Conservation (phyloP, 1,284 basidiomycete species). For the Bjerkandera adusta region DNA sequence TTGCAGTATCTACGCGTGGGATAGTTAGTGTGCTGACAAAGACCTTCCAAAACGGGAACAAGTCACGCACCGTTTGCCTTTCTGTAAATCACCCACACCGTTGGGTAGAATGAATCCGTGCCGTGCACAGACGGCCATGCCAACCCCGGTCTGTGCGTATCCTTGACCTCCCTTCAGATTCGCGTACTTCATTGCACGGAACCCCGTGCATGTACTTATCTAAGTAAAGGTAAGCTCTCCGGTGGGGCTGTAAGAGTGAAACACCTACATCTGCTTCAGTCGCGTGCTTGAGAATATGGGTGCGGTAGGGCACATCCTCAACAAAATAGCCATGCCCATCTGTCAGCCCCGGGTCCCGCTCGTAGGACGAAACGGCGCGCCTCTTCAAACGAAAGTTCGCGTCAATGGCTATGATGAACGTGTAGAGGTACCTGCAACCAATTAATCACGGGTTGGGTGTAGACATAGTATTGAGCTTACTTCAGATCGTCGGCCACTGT, state of each 20-base stretch:
- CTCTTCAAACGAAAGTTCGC: constrained; percentile 6
- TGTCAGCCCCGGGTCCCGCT: not conserved
- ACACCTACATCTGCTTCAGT: constrained; percentile 18
- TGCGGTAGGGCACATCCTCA: constrained; percentile 20
- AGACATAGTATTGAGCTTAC: not conserved
- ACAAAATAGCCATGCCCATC: constrained; percentile 20
- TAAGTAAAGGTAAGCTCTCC: constrained; percentile 4
- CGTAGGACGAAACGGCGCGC: not conserved
- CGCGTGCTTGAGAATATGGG: constrained; percentile 10
- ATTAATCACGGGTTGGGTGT: not conserved
- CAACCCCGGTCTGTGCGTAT: constrained; percentile 22
- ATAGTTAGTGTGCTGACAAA: too few relatives aligned
- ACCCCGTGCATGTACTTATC: constrained; percentile 18
- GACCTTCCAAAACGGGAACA: not conserved
- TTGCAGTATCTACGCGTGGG: constrained; percentile 9
- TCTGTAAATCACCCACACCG: constrained; percentile 24
- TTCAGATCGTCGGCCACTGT: constrained; percentile 4
- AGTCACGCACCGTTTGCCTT: constrained; percentile 20
- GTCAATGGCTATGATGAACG: constrained; percentile 1
- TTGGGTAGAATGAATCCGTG: constrained; percentile 23
- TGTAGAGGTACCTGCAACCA: constrained; percentile 9
- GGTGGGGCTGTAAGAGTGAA: not conserved
- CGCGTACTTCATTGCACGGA: constrained; percentile 17
- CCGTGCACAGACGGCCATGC: constrained; percentile 18
- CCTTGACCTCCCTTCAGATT: constrained; percentile 20